Evolutionary conservation across 306 rosid species (phyloP), one percentile per base, ranked within the genome.

Genomic region (Glycine tomentella): DNA sequence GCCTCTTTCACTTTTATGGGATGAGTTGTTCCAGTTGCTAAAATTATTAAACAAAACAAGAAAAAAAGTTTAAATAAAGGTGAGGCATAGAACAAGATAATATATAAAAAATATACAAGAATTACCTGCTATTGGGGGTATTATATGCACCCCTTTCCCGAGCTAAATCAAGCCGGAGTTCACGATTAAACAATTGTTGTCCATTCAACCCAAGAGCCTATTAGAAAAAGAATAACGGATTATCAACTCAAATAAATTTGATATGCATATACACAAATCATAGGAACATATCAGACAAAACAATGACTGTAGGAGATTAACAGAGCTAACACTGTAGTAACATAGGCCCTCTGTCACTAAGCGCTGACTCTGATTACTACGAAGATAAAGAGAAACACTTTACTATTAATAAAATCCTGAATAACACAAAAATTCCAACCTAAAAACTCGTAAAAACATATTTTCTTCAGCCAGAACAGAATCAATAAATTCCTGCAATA

Each of bases 161-260:
- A 38, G 98, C 98, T 17, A 90, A 9, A 81, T 94, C 98, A 73
- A 94, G 97, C 46, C 61, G 88, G 3, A 94, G 57, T 3, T 63
- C 72, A 34, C 97, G 97, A 6, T 80, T 53, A 16, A 88, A 48
- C 55, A 90, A 55, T 16, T 85, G 89, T 1, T 51, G 5, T 4
- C 87, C 97, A 83, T 96, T 85, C 85, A 87, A 48, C 65, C 80
- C 81, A 46, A 96, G 83, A 4, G 98, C 99, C 99, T 93, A 67
- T 49, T 7, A 55, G 9, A 66, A 20, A 17, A 25, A 74, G 36
- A 3, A 13, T 15, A 1, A 0, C 31, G 31, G 2, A 25, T 25
- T 25, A 34, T 25, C 69, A 80, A 8, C 3, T 42, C 61, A 66
- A 65, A 36, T 3, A 10, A 2, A 17, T 0, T 3, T 0, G 0